Evolutionary conservation across 225 moss, liverwort and hornwort genomes (phyloP).

Genomic region (Polytrichum commune): DNA sequence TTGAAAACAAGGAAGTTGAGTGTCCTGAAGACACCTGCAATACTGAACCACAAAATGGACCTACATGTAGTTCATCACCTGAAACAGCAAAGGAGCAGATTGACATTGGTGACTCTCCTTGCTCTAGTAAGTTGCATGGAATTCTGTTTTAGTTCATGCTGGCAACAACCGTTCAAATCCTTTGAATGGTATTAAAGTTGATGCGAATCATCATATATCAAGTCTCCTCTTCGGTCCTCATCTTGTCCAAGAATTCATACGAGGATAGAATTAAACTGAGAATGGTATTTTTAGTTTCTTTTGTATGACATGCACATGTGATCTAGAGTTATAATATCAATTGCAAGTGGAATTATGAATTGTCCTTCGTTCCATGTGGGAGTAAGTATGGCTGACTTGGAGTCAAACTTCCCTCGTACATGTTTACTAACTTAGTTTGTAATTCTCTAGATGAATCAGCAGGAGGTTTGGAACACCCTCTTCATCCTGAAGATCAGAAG

Average conservation of each 20-base stretch:
- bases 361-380: neutral
- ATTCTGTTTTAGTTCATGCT: no score
- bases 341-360: neutral
- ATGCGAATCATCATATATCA: neutral
- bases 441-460: neutral
- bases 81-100: neutral
- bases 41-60: neutral
- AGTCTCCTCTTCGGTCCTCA: no score
- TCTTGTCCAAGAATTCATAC: no score
- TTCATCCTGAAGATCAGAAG: constrained; percentile 10
- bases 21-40: neutral
- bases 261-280: no score
- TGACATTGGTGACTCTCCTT: neutral
- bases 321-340: neutral
- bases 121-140: no score
- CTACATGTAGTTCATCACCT: neutral
- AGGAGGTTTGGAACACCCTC: neutral
- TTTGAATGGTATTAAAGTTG: neutral
- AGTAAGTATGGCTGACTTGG: neutral
- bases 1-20: neutral
- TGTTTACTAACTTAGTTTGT: neutral
- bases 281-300: no score
- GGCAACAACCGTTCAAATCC: neutral
- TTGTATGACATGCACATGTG: neutral
- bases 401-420: neutral